These are phyloP conservation scores for Fusarium marasasianum DNA, from an alignment of 2,329 filamentous ascomycete species.

Conservation along the genomic window DNA sequence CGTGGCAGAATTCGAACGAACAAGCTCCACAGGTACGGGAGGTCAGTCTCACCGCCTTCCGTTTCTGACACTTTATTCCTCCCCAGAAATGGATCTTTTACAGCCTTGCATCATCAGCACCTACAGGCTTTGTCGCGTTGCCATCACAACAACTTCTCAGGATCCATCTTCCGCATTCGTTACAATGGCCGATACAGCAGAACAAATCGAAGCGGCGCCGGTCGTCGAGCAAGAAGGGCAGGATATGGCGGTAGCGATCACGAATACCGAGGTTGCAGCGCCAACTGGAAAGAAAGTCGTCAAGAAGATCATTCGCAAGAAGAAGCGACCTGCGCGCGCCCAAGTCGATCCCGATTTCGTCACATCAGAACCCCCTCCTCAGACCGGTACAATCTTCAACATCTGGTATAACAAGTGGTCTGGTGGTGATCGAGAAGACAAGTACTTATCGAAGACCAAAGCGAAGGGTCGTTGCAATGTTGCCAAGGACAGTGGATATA, in stretches of 20 bases:
- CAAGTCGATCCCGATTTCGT: slow-evolving; percentile 89
- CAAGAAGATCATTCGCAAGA: slow-evolving; percentile 92
- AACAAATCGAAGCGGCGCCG: slow-evolving; percentile 41
- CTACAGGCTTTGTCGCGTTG: slow-evolving; percentile 34
- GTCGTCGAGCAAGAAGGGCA: slow-evolving; percentile 42
- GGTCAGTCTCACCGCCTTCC: slow-evolving; percentile 45
- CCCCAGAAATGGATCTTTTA: slow-evolving; percentile 35
- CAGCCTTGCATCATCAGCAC: slow-evolving; percentile 41
- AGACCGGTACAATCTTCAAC: slow-evolving; percentile 96
- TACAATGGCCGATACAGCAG: slow-evolving; percentile 47
- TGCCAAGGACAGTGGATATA: slow-evolving; percentile 80
- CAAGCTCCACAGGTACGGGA: slow-evolving; percentile 30
- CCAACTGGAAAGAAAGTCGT: slow-evolving; percentile 67
- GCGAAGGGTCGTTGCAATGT: slow-evolving; percentile 90
- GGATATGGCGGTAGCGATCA: slow-evolving; percentile 49
- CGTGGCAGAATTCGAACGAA: slow-evolving; percentile 38
- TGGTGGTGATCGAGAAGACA: slow-evolving; percentile 93
- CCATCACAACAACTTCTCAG: slow-evolving; percentile 28
- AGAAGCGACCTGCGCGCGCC: slow-evolving; percentile 86
- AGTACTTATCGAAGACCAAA: slow-evolving; percentile 82
- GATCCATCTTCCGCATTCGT: neutral
- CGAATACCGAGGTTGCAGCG: slow-evolving; percentile 56
- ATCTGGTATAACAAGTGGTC: slow-evolving; percentile 99
- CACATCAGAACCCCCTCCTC: slow-evolving; percentile 84
- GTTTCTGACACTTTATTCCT: slow-evolving; percentile 10